These are phyloP conservation scores for Cladosporium sp. DNA, from an alignment of 2,329 filamentous ascomycete species.

Conservation along the genomic window DNA sequence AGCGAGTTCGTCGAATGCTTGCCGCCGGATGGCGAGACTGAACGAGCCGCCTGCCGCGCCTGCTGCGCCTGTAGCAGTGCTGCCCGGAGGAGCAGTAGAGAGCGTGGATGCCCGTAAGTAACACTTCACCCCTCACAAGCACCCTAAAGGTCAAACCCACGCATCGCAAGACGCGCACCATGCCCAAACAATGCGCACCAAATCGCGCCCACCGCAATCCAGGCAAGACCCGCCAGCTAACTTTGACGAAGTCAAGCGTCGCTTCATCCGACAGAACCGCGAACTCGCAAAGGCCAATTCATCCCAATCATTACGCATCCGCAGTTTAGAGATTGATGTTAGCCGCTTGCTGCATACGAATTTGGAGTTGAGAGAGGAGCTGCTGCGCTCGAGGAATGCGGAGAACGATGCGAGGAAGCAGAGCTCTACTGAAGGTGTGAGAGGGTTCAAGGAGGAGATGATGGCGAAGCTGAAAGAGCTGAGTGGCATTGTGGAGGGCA, in stretches of 20 bases:
- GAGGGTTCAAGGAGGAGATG: constrained; percentile 66
- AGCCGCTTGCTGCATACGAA: constrained; percentile 75
- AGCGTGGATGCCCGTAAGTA: constrained; percentile 67
- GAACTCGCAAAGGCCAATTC: constrained; percentile 77
- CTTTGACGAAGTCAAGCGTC: constrained; percentile 62
- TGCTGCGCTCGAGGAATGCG: constrained; percentile 65
- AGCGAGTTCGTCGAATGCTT: not conserved
- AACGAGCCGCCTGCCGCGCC: constrained; percentile 65
- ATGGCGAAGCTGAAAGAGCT: constrained; percentile 71
- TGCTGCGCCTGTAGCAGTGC: constrained; percentile 21
- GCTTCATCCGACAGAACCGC: constrained; percentile 77
- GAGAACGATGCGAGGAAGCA: constrained; percentile 56
- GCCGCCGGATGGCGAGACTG: constrained; percentile 65
- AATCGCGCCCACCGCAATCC: constrained; percentile 18
- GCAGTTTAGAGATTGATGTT: constrained; percentile 70
- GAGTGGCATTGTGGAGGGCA: constrained; percentile 59
- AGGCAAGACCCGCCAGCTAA: constrained; percentile 19
- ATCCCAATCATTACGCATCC: constrained; percentile 70
- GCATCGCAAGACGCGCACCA: not conserved
- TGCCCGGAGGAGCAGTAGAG: constrained; percentile 42
- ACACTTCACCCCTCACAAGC: not conserved
- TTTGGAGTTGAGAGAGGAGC: constrained; percentile 65
- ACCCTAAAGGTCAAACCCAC: not conserved
- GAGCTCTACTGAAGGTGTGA: constrained; percentile 59
- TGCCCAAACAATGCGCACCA: constrained; percentile 29